phyloP scores from a whole-genome alignment of 2,329 filamentous ascomycete genomes.

The Hymenoscyphus repandus region DNA sequence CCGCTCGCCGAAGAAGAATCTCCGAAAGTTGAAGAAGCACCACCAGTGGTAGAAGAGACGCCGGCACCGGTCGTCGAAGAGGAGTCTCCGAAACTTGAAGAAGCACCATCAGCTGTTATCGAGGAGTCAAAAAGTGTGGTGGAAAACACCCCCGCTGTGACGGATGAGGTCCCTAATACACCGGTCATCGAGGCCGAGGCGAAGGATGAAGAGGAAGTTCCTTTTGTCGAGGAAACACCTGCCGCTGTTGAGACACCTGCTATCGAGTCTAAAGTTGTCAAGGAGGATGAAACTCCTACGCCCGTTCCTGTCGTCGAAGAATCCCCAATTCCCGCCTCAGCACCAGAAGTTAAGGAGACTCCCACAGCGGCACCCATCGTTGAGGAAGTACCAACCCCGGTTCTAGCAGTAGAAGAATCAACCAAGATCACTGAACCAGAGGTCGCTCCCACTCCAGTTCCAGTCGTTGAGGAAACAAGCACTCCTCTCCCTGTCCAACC shows the following conservation, averaged over 20 bases:
- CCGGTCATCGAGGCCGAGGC: too few species aligned
- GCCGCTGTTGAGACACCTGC: too few species aligned
- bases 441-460: neutral
- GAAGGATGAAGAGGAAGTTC: too few species aligned
- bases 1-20: too few species aligned
- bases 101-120: neutral
- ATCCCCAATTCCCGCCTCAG: neutral
- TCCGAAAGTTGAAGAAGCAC: neutral
- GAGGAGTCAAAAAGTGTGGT: neutral
- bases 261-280: too few species aligned
- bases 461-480: neutral
- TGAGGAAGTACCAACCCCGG: too few species aligned
- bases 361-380: too few species aligned
- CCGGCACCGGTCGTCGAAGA: too few species aligned
- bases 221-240: too few species aligned
- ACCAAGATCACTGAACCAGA: too few species aligned
- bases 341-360: neutral
- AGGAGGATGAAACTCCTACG: neutral
- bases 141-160: neutral
- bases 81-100: neutral
- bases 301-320: neutral
- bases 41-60: neutral
- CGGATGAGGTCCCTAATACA: too few species aligned
- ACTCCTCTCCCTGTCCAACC: conserved; percentile 1
- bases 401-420: too few species aligned